Evolutionary conservation across 306 rosid species (phyloP).

Genomic region (Ziziphus jujuba): DNA sequence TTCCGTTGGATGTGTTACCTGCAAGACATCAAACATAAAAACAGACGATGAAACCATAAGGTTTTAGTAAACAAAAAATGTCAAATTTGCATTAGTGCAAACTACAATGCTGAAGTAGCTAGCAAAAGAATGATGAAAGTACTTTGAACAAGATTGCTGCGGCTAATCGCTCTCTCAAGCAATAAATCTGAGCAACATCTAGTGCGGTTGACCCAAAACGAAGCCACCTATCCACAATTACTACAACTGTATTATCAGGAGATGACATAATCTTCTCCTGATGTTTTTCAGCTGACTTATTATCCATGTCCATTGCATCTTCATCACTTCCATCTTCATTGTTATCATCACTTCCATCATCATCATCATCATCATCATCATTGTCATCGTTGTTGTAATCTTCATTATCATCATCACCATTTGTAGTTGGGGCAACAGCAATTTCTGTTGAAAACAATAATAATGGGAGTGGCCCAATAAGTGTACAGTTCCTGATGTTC

Average conservation of each 20-base stretch:
- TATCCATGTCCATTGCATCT: constrained; percentile 58
- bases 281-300: constrained; percentile 31
- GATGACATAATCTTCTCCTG: constrained; percentile 69
- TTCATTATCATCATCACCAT: constrained; percentile 22
- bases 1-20: constrained; percentile 63
- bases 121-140: constrained; percentile 14
- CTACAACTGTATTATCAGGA: constrained; percentile 64
- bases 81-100: constrained; percentile 6
- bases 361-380: constrained; percentile 12
- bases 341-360: constrained; percentile 3
- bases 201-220: constrained; percentile 65
- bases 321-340: constrained; percentile 40
- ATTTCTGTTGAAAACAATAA: constrained; percentile 75
- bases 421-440: constrained; percentile 65
- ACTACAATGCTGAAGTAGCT: constrained; percentile 1
- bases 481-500: constrained; percentile 58
- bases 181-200: constrained; percentile 90
- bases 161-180: constrained; percentile 86
- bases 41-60: constrained; percentile 20
- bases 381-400: constrained; percentile 3
- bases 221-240: constrained; percentile 85
- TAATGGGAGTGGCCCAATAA: constrained; percentile 79
- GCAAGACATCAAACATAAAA: constrained; percentile 22
- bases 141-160: constrained; percentile 73
- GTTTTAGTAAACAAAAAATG: background rate